phyloP scores from a whole-genome alignment of 495 filamentous ascomycete genomes.

The Penicillium mononematosum region DNA sequence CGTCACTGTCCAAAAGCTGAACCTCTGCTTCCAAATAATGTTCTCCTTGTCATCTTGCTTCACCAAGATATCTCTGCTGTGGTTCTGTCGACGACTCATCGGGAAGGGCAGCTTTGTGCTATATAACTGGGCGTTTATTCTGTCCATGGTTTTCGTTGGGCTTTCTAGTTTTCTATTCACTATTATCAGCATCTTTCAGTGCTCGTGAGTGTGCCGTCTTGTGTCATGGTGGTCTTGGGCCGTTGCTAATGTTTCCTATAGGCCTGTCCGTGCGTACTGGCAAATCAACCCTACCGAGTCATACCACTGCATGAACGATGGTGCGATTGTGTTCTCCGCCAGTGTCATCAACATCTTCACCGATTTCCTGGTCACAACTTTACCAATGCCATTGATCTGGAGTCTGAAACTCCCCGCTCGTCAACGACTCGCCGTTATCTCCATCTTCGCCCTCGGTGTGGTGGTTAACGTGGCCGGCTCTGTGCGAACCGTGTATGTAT shows the following conservation, averaged over 20 bases:
- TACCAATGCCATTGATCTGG: conserved; percentile 61
- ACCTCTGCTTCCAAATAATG: conserved; percentile 51
- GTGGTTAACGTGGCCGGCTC: conserved; percentile 58
- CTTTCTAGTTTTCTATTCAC: conserved; percentile 49
- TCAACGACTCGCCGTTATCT: conserved; percentile 55
- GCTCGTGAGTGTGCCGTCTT: conserved; percentile 43
- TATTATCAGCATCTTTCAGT: conserved; percentile 54
- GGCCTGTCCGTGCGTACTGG: conserved; percentile 57
- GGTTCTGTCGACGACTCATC: conserved; percentile 55
- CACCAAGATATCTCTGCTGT: conserved; percentile 58
- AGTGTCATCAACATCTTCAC: conserved; percentile 61
- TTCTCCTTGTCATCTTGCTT: conserved; percentile 54
- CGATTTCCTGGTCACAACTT: conserved; percentile 55
- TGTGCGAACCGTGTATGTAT: conserved; percentile 54
- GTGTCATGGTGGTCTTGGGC: not conserved
- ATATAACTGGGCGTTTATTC: conserved; percentile 45
- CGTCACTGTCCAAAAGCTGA: conserved; percentile 41
- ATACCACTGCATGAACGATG: conserved; percentile 51
- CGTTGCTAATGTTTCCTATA: conserved; percentile 23
- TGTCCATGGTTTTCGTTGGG: conserved; percentile 45
- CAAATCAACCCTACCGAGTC: conserved; percentile 33
- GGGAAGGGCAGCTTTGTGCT: conserved; percentile 35
- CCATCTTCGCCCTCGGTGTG: conserved; percentile 59
- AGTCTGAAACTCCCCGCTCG: conserved; percentile 52
- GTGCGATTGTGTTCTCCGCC: conserved; percentile 48